Percentiles rank a stretch among this genome's conserved stretches.
Evolutionary conservation across 352 stramenopile species (phyloP).

Genomic region (Plasmopara viticola): DNA sequence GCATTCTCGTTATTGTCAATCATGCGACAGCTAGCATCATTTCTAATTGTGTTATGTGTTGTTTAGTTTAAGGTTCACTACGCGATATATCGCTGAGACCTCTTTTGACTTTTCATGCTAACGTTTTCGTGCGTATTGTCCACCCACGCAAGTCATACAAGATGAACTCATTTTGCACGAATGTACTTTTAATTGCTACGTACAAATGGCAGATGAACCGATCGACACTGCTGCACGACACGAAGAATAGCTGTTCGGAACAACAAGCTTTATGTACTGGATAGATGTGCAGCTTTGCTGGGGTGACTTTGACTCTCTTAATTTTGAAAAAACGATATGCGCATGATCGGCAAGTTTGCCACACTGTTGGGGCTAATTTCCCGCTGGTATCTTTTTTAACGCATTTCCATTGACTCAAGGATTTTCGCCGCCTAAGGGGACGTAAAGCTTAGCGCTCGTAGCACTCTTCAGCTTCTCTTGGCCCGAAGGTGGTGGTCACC

Average conservation of each 20-base stretch:
- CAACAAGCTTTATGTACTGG: constrained; percentile 98
- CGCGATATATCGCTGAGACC: not conserved
- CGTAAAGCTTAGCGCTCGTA: too few species aligned
- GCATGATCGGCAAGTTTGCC: too few species aligned
- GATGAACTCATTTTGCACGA: constrained; percentile 99
- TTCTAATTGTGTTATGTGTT: not conserved
- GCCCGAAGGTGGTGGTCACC: too few species aligned
- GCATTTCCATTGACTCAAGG: too few species aligned
- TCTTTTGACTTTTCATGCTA: not conserved
- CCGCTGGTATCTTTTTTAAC: too few species aligned
- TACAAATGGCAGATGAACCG: constrained; percentile 97
- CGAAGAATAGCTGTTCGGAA: constrained; percentile 96
- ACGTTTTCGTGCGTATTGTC: not conserved
- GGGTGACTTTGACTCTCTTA: constrained; percentile 99
- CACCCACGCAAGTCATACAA: constrained; percentile 99
- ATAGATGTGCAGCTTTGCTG: constrained; percentile 99
- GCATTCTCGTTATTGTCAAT: not conserved
- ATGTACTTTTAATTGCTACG: constrained; percentile 97
- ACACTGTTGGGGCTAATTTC: too few species aligned
- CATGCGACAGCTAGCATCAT: not conserved
- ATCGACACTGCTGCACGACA: constrained; percentile 84
- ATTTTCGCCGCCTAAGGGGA: too few species aligned
- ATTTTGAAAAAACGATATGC: constrained; percentile 98
- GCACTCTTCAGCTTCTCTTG: too few species aligned
- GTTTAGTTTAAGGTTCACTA: constrained; percentile 1